A percentile compares a stretch with the other conserved stretches of the same genome.
These are phyloP conservation scores for Fragosphaeria purpurea DNA, from an alignment of 2,329 filamentous ascomycete genomes.

Conservation along the genomic window DNA sequence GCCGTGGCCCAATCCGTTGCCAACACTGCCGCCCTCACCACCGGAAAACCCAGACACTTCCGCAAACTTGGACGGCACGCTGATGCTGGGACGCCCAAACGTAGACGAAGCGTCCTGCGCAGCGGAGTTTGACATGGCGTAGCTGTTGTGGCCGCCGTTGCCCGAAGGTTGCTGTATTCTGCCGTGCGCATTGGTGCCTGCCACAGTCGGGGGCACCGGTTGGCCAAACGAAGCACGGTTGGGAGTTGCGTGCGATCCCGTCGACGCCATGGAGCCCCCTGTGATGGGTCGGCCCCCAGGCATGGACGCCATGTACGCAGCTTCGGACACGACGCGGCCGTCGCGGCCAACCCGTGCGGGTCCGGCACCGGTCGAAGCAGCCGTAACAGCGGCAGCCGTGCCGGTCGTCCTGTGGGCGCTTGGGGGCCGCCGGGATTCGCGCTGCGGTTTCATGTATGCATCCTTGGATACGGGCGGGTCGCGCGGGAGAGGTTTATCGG, in stretches of 20 bases:
- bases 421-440: conserved; percentile 32
- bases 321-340: conserved; percentile 44
- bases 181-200: conserved; percentile 79
- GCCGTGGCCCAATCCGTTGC: conserved; percentile 16
- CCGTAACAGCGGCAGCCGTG: conserved; percentile 22
- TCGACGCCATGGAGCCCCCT: conserved; percentile 67
- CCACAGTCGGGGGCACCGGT: conserved; percentile 76
- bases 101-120: conserved; percentile 40
- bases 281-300: conserved; percentile 59
- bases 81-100: conserved; percentile 51
- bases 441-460: conserved; percentile 26
- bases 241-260: conserved; percentile 51
- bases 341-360: conserved; percentile 28
- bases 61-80: conserved; percentile 48
- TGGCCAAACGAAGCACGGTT: conserved; percentile 72
- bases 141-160: conserved; percentile 42
- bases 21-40: conserved; percentile 36
- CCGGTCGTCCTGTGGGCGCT: conserved; percentile 37
- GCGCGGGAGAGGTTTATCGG: conserved; percentile 50
- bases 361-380: conserved; percentile 29
- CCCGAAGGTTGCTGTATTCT: conserved; percentile 72
- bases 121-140: conserved; percentile 61
- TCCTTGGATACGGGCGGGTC: conserved; percentile 43
- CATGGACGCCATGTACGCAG: conserved; percentile 40
- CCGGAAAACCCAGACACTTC: conserved; percentile 45